A percentile compares a stretch with the other conserved stretches of the same genome.
phyloP scores from a whole-genome alignment of 306 rosid species.

The Senna tora region DNA sequence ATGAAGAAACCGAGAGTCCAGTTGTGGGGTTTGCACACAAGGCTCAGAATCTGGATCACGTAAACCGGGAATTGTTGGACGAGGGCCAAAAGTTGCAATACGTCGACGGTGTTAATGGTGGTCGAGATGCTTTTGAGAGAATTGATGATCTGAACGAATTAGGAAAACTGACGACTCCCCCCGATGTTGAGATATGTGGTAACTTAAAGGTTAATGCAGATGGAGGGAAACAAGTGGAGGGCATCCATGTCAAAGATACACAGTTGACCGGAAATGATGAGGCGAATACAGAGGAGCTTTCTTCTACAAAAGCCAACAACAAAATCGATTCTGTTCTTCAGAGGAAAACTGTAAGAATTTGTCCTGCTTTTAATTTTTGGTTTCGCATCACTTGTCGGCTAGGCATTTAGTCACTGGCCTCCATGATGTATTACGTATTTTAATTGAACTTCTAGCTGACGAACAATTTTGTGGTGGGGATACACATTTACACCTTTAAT shows the following conservation, averaged over 20 bases:
- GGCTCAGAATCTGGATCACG: conserved; percentile 1
- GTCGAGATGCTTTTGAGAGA: conserved; percentile 2
- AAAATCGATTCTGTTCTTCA: conserved; percentile 24
- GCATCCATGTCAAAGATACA: background rate
- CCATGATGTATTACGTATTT: background rate
- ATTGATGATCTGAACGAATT: conserved; percentile 26
- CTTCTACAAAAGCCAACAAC: background rate
- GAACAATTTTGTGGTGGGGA: background rate
- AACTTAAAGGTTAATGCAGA: conserved; percentile 12
- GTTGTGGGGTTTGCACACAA: conserved; percentile 32
- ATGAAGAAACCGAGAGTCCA: conserved; percentile 9
- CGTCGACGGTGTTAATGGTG: background rate
- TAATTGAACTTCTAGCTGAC: background rate
- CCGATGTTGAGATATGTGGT: conserved; percentile 37
- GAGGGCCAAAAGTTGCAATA: conserved; percentile 8
- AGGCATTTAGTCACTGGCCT: background rate
- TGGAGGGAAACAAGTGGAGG: conserved; percentile 22
- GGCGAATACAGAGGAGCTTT: conserved; percentile 25
- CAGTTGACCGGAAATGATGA: background rate
- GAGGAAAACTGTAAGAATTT: conserved; percentile 49
- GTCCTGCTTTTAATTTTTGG: background rate
- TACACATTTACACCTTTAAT: background rate
- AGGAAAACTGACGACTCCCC: conserved; percentile 40
- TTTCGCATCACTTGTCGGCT: background rate
- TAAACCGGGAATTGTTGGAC: background rate